These are phyloP conservation scores for Malania oleifera DNA, from an alignment of 164 flowering plant genomes.

Conservation along the genomic window DNA sequence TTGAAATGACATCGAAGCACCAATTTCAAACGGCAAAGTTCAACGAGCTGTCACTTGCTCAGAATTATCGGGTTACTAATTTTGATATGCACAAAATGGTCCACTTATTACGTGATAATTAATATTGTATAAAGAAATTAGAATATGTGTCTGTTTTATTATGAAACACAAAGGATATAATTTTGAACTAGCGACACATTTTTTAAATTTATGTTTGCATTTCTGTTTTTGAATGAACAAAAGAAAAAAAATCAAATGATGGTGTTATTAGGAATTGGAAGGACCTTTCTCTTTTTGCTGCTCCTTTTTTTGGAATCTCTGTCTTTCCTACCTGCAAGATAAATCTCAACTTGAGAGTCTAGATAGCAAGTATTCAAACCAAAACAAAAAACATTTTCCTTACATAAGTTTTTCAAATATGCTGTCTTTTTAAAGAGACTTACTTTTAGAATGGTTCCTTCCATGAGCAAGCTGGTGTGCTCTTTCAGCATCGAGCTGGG, in stretches of 20 bases:
- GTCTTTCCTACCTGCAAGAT: slow-evolving; percentile 67
- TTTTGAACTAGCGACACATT: no score
- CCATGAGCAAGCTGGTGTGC: slow-evolving; percentile 84
- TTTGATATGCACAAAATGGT: no score
- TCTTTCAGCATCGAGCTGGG: slow-evolving; percentile 96
- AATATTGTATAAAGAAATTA: no score
- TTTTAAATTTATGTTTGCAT: no score
- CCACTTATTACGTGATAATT: no score
- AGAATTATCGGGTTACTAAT: no score
- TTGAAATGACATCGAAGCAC: no score
- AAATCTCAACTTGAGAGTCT: slow-evolving; percentile 13
- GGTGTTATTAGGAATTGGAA: background rate
- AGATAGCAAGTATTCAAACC: background rate
- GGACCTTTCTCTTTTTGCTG: slow-evolving; percentile 91
- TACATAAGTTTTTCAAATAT: slow-evolving; percentile 6
- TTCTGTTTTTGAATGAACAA: background rate
- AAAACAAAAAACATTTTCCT: background rate
- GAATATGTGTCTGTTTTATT: no score
- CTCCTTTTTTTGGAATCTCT: slow-evolving; percentile 62
- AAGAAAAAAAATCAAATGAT: background rate
- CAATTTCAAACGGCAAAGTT: no score
- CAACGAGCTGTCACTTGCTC: no score
- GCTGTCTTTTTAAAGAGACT: slow-evolving; percentile 67
- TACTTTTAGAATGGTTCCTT: slow-evolving; percentile 66
- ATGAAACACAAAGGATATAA: no score